Conservation (phyloP, 192 early-diverging fungal species). For the Coemansia sp. region DNA sequence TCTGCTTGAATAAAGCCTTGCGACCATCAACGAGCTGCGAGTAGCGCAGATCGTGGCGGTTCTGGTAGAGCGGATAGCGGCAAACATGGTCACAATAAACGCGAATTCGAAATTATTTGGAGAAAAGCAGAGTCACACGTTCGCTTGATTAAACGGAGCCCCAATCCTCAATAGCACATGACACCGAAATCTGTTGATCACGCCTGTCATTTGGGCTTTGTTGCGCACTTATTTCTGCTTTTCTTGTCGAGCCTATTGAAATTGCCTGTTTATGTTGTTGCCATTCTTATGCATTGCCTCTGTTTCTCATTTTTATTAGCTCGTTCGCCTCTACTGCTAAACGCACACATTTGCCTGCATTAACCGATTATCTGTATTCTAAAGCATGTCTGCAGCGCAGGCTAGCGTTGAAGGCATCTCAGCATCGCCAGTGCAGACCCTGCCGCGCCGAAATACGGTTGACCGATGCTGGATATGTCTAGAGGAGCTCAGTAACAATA, state of each 20-base stretch:
- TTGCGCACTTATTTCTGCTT: neutral
- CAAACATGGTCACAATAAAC: neutral
- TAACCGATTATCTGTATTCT: neutral
- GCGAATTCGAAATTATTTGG: neutral
- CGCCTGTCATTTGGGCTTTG: neutral
- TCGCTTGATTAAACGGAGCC: neutral
- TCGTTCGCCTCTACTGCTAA: neutral
- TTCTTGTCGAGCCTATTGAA: neutral
- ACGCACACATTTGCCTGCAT: neutral
- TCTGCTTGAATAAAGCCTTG: slow-evolving; percentile 37
- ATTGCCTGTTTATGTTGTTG: neutral
- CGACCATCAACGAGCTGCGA: neutral
- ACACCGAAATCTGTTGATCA: neutral
- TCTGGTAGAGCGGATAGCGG: neutral
- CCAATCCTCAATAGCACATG: neutral
- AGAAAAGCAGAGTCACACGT: neutral
- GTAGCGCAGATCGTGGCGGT: slow-evolving; percentile 1
- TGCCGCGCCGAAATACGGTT: neutral
- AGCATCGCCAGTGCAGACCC: neutral
- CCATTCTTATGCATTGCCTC: neutral
- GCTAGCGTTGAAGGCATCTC: neutral
- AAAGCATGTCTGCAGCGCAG: slow-evolving; percentile 1
- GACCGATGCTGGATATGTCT: slow-evolving; percentile 77
- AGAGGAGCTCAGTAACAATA: slow-evolving; percentile 63
- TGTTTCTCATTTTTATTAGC: neutral